Evolutionary conservation across 78 protist genomes (phyloP), one percentile per base, ranked within the genome.

Genomic region (Pirum gemmata): DNA sequence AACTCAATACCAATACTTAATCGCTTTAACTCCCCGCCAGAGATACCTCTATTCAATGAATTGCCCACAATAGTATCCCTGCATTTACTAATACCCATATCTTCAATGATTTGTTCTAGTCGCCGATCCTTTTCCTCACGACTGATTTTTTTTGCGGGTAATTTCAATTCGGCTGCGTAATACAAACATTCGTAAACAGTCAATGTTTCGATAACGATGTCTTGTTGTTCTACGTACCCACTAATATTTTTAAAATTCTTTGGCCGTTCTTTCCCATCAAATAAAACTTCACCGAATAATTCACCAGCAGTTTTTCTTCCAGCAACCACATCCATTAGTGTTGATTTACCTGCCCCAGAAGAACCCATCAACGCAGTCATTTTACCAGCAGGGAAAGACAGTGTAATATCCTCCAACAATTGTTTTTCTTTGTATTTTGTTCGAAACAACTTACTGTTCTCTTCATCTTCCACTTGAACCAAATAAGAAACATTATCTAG

Each of bases 11-110:
- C 94, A n/a, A 92, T 75, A 5, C 61, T 8, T 39, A 51, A 39
- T 29, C 94, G 92, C 80, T 91, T 91, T 74, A 39, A 38, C 83
- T 94, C 94, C 31, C 95, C 96, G 34, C 95, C 95, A 1, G 94
- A 91, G 67, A 94, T 72, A 18, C 95, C 95, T 36, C 91, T 80
- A 26, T 51, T 13, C 38, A 78, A 33, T 33, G 31, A 5, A 27
- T 5, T 73, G 29, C 92, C 92, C 18, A 90, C 29, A 13, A 1
- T 25, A 2, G 85, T 2, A 41, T 85, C 38, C 1, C 1, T 78
- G n/a, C 37, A 21, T 21, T 37, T 39, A 2, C 33, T 21, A 21
- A 77, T 21, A 13, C 79, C 79, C 79, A 77, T 21, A 38, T 2
- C 79, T 2, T 77, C 33, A 38, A 77, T 77, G 13, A 13, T 77